These are phyloP conservation scores for Stachybotrys elegans DNA, from an alignment of 2,329 filamentous ascomycete genomes.

Conservation along the genomic window DNA sequence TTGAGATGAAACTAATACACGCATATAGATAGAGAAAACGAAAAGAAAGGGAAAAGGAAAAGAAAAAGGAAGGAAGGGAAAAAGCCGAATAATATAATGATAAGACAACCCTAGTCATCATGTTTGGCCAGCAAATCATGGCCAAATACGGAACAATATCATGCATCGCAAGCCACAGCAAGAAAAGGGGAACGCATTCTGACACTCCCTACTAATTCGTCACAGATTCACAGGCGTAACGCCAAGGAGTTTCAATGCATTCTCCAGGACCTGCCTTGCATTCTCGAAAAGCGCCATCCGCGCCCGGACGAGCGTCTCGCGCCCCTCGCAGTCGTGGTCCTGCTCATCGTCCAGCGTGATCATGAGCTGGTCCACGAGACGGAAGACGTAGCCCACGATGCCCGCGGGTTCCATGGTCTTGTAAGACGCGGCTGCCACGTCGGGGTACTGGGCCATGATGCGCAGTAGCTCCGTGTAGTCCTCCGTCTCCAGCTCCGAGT, in stretches of 20 bases:
- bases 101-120: too few species aligned
- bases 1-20: too few species aligned
- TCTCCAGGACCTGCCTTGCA: constrained; percentile 19
- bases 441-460: constrained; percentile 58
- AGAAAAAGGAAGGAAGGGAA: too few species aligned
- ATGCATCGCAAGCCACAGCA: too few species aligned
- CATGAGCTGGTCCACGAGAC: constrained; percentile 11
- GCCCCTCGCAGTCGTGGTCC: constrained; percentile 34
- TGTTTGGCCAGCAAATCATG: not conserved
- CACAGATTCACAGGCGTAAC: constrained; percentile 4
- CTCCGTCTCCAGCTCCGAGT: constrained; percentile 13
- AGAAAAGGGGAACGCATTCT: too few species aligned
- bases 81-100: too few species aligned
- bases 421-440: too few species aligned
- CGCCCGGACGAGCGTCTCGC: constrained; percentile 40
- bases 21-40: too few species aligned
- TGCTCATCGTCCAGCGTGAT: constrained; percentile 40
- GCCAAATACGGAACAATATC: too few species aligned
- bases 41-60: too few species aligned
- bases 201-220: too few species aligned
- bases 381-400: constrained; percentile 54
- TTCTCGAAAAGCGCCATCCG: constrained; percentile 53
- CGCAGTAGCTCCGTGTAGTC: constrained; percentile 37
- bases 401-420: constrained; percentile 61
- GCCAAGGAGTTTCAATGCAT: constrained; percentile 33